phyloP scores from a whole-genome alignment of 768 basidiomycete species.

The Lactarius indigo region DNA sequence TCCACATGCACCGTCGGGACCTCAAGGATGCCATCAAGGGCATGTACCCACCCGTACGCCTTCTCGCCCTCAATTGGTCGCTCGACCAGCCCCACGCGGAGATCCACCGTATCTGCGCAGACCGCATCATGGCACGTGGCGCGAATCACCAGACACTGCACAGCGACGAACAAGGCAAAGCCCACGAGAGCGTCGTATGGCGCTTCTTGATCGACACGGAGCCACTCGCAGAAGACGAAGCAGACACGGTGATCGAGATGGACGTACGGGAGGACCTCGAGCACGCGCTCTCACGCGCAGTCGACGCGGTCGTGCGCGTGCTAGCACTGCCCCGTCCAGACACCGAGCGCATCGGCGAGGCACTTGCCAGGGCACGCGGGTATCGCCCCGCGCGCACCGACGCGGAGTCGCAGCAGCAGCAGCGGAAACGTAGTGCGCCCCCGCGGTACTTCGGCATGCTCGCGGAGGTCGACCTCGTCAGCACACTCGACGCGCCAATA shows the following conservation, averaged over 20 bases:
- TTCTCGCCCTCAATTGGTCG: conserved; percentile 81
- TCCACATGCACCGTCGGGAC: conserved; percentile 29
- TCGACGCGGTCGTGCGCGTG: conserved; percentile 52
- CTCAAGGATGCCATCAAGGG: conserved; percentile 53
- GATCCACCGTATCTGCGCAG: conserved; percentile 70
- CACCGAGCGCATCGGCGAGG: conserved; percentile 52
- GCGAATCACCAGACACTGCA: conserved; percentile 82
- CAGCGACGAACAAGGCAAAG: conserved; percentile 46
- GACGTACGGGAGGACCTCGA: conserved; percentile 52
- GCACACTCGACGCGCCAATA: conserved; percentile 45
- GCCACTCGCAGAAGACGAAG: conserved; percentile 57
- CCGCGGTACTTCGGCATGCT: conserved; percentile 77
- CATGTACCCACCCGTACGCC: conserved; percentile 54
- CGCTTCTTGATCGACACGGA: conserved; percentile 67
- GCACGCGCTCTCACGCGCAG: conserved; percentile 53
- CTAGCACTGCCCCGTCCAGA: conserved; percentile 52
- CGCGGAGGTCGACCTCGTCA: conserved; percentile 63
- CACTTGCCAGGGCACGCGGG: conserved; percentile 39
- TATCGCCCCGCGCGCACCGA: conserved; percentile 42
- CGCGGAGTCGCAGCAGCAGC: conserved; percentile 22
- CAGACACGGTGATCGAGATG: conserved; percentile 70
- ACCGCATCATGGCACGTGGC: conserved; percentile 73
- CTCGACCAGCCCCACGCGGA: conserved; percentile 53
- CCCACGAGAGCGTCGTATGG: conserved; percentile 81
- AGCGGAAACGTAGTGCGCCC: conserved; percentile 35